These are phyloP conservation scores for Striga hermonthica DNA, from an alignment of 305 asterid species.

Conservation along the genomic window DNA sequence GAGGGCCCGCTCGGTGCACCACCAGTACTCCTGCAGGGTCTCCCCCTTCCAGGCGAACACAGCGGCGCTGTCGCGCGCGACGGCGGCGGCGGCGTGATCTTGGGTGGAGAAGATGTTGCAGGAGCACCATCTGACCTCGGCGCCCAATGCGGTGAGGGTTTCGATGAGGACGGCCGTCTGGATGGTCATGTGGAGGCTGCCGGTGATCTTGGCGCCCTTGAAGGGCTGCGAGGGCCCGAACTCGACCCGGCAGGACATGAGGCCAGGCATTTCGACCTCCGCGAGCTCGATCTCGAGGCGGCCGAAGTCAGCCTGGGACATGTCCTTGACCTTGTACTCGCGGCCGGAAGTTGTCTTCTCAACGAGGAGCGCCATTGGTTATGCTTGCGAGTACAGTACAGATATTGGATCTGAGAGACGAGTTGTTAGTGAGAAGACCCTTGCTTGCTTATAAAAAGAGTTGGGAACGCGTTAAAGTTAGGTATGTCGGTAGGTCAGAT, in stretches of 20 bases:
- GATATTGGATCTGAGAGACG: background rate
- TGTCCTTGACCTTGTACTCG: conserved; percentile 42
- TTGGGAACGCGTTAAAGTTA: background rate
- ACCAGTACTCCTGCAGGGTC: conserved; percentile 64
- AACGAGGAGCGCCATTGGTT: conserved; percentile 32
- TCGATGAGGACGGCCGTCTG: conserved; percentile 5
- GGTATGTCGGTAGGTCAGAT: background rate
- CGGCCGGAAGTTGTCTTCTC: conserved; percentile 42
- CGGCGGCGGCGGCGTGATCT: conserved; percentile 5
- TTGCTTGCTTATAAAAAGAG: background rate
- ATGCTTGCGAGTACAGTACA: background rate
- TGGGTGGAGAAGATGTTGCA: conserved; percentile 10
- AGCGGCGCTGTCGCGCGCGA: background rate
- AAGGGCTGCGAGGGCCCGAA: conserved; percentile 44
- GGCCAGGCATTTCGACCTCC: conserved; percentile 33
- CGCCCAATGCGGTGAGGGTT: conserved; percentile 4
- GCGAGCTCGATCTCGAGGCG: conserved; percentile 33
- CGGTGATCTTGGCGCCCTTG: conserved; percentile 15
- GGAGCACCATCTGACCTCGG: conserved; percentile 8
- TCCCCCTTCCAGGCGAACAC: conserved; percentile 42
- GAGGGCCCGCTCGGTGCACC: conserved; percentile 63
- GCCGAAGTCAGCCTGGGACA: conserved; percentile 37
- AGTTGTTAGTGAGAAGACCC: background rate
- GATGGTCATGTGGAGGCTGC: conserved; percentile 13
- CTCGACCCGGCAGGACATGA: conserved; percentile 39